These are phyloP conservation scores for Pinus taeda DNA, from an alignment of 75 land plant species.

Conservation along the genomic window DNA sequence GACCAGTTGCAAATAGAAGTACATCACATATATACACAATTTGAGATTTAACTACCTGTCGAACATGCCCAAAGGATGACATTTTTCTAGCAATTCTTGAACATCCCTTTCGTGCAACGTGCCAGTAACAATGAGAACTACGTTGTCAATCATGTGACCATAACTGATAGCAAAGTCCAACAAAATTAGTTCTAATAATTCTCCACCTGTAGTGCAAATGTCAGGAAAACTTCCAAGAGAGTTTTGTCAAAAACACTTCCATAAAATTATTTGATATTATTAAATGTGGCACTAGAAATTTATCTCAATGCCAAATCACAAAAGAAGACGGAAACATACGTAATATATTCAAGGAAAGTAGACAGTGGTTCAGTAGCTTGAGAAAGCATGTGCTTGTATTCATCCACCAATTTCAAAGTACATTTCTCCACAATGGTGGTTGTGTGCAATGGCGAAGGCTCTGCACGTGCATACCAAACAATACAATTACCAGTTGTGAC, in stretches of 20 bases:
- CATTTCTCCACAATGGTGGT: conserved; percentile 96
- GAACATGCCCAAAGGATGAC: conserved; percentile 99
- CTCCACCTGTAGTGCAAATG: neutral
- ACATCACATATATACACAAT: neutral
- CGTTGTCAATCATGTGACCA: conserved; percentile 99
- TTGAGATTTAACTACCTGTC: conserved; percentile 63
- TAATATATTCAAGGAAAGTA: conserved; percentile 90
- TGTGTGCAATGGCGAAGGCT: conserved; percentile 96
- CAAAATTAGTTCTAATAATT: conserved; percentile 4
- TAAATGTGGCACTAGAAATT: neutral
- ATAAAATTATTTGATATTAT: neutral
- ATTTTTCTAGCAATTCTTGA: conserved; percentile 91
- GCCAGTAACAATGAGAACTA: conserved; percentile 98
- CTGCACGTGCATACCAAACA: conserved; percentile 38
- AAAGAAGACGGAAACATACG: conserved; percentile 42
- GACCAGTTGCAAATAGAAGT: neutral
- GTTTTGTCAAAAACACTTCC: neutral
- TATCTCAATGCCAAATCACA: neutral
- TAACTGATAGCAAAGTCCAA: conserved; percentile 49
- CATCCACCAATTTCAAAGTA: conserved; percentile 95
- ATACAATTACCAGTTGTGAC: neutral
- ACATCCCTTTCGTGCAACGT: conserved; percentile 99
- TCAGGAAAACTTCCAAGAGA: neutral
- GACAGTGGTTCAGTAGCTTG: conserved; percentile 97
- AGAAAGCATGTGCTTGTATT: conserved; percentile 84